Evolutionary conservation across 202 grass and related monocot species (phyloP), one percentile per base, ranked within the genome.

Genomic region (Brachypodium distachyon): DNA sequence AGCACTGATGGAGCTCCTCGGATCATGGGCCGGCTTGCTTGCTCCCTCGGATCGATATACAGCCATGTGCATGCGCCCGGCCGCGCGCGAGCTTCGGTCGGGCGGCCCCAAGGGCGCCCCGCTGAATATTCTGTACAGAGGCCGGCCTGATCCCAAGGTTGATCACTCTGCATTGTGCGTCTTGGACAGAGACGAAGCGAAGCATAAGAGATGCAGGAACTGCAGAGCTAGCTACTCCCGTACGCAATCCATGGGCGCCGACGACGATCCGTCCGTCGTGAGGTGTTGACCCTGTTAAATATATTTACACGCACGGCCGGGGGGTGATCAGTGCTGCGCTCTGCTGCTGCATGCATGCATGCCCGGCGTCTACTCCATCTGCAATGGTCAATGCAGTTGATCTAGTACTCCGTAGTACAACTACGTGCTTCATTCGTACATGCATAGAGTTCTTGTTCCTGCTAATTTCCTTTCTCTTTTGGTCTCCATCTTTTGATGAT

Each of bases 61-160:
- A 62, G 41, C 61, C 83, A 86, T 82, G 87, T 89, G 86, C 77
- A n/a, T n/a, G n/a, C n/a, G n/a, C n/a, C n/a, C n/a, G n/a, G n/a
- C n/a, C n/a, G 47, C 52, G 47, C 7, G 9, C 19, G 23, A 21
- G 21, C 62, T 9, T 66, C 63, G 63, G 25, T 67, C 63, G 13
- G 40, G 29, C 77, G 22, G 70, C 85, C 72, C 65, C 44, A 85
- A 36, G 14, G n/a, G n/a, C n/a, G n/a, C n/a, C 43, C 60, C 78
- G 79, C 68, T 70, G 74, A 70, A 70, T n/a, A n/a, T 75, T 52
- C 68, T 89, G 72, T 77, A 22, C 31, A 67, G 72, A 51, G 11
- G 53, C 47, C 32, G 7, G 62, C 33, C 68, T 67, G 40, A 67
- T 90, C 77, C 83, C 83, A 43, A 90, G 74, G 83, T 44, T 67